These are phyloP conservation scores for Ogataea parapolymorpha DNA, from an alignment of 805 yeast genomes.

Conservation along the genomic window DNA sequence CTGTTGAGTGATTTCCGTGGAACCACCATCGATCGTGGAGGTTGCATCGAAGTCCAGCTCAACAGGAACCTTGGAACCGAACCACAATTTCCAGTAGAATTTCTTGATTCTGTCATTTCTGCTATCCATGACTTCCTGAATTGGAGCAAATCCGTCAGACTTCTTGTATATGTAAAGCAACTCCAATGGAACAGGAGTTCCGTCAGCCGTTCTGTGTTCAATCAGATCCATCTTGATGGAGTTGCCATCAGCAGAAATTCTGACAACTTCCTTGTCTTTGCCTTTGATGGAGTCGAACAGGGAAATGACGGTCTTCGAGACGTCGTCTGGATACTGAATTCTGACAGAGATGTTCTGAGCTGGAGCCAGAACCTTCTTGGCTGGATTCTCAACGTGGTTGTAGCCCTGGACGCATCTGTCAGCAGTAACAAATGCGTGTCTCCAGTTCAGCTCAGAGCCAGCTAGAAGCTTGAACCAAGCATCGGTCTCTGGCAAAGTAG, in stretches of 20 bases:
- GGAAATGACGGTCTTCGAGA: conserved; percentile 56
- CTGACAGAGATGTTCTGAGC: conserved; percentile 55
- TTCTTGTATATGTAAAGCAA: conserved; percentile 79
- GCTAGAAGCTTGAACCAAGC: conserved; percentile 82
- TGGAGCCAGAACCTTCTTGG: conserved; percentile 78
- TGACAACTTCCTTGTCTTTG: conserved; percentile 61
- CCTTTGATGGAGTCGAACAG: conserved; percentile 74
- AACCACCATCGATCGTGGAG: conserved; percentile 66
- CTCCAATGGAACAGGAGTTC: conserved; percentile 67
- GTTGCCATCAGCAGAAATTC: conserved; percentile 49
- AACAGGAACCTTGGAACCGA: conserved; percentile 57
- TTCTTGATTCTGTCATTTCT: conserved; percentile 91
- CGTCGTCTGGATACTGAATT: conserved; percentile 49
- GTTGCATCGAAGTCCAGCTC: conserved; percentile 71
- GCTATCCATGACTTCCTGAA: conserved; percentile 82
- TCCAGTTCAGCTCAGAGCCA: conserved; percentile 78
- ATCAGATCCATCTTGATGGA: conserved; percentile 70
- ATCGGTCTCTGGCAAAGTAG: conserved; percentile 33
- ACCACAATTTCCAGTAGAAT: conserved; percentile 98
- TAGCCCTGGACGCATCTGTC: conserved; percentile 81
- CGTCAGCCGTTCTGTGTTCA: conserved; percentile 85
- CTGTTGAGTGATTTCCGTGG: conserved; percentile 64
- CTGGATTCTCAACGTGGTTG: conserved; percentile 75
- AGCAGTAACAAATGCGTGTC: conserved; percentile 82
- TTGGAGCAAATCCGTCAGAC: conserved; percentile 92